phyloP scores from a whole-genome alignment of 345 rosid species.

The Citropsis articulata region DNA sequence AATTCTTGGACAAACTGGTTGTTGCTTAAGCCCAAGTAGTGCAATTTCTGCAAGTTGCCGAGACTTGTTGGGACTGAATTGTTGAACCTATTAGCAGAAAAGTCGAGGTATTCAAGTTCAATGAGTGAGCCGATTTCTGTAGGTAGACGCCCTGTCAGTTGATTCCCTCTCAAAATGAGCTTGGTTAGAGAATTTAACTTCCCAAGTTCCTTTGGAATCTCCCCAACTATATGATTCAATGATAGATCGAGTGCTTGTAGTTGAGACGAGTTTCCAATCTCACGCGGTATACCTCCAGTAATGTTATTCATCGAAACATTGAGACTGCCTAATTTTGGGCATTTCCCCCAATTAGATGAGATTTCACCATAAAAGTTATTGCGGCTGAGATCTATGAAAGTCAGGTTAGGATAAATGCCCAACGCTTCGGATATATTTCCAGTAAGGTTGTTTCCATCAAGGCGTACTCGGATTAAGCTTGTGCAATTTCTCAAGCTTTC shows the following conservation, averaged over 20 bases:
- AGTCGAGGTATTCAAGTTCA: neutral
- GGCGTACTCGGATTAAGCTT: neutral
- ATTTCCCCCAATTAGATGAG: neutral
- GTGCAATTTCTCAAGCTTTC: slow-evolving; percentile 13
- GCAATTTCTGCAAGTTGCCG: neutral
- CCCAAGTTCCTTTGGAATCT: slow-evolving; percentile 18
- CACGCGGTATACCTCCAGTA: neutral
- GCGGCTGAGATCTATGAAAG: neutral
- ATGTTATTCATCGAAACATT: neutral
- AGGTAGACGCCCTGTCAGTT: neutral
- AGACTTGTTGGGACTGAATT: neutral
- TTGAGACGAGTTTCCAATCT: slow-evolving; percentile 6
- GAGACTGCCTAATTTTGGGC: neutral
- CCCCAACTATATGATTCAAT: slow-evolving; percentile 15
- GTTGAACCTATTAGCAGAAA: neutral
- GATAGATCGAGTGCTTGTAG: slow-evolving; percentile 14
- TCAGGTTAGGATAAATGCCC: neutral
- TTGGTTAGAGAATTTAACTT: slow-evolving; percentile 10
- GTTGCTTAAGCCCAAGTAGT: neutral
- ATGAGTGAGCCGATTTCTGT: neutral
- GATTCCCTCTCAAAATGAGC: slow-evolving; percentile 16
- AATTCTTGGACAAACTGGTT: neutral
- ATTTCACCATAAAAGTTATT: neutral
- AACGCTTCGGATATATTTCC: neutral
- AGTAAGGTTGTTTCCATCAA: neutral